Conservation (phyloP, 1,284 basidiomycete genomes). For the Ustilago shanxiensis region DNA sequence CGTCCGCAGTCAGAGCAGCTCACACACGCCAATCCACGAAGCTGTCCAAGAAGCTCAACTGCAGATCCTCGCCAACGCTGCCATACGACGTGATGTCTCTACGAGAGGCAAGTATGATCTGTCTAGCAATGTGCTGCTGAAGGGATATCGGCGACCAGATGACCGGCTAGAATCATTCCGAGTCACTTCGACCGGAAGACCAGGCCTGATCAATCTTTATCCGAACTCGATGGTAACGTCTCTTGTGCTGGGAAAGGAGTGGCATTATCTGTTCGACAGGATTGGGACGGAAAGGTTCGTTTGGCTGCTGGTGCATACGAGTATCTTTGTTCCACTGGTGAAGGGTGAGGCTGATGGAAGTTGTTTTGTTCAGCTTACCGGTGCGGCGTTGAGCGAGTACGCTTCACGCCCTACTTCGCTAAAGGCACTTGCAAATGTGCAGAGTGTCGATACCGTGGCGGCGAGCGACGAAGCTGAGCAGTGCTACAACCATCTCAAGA, state of each 20-base stretch:
- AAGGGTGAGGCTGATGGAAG: conserved; percentile 72
- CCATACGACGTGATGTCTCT: neutral
- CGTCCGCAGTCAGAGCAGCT: neutral
- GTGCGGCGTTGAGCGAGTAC: conserved; percentile 76
- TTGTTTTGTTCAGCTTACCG: conserved; percentile 84
- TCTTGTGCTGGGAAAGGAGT: conserved; percentile 76
- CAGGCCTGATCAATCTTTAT: conserved; percentile 75
- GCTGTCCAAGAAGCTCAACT: conserved; percentile 45
- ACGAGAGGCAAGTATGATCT: conserved; percentile 4
- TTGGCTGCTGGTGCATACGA: conserved; percentile 80
- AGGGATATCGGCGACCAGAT: conserved; percentile 77
- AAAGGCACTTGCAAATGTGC: neutral
- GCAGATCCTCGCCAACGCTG: conserved; percentile 28
- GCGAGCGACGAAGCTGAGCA: neutral
- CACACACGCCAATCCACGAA: conserved; percentile 25
- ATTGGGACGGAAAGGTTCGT: conserved; percentile 80
- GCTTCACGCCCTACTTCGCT: neutral
- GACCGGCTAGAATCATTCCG: conserved; percentile 20
- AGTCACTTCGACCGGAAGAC: conserved; percentile 21
- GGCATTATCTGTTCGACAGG: conserved; percentile 77
- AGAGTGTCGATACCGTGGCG: neutral
- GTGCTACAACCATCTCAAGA: conserved; percentile 1
- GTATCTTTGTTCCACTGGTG: conserved; percentile 79
- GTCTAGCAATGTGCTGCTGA: conserved; percentile 74
- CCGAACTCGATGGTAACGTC: conserved; percentile 81